Evolutionary conservation across 2,329 filamentous ascomycete genomes (phyloP).

Genomic region (Rasamsonia emersonii): DNA sequence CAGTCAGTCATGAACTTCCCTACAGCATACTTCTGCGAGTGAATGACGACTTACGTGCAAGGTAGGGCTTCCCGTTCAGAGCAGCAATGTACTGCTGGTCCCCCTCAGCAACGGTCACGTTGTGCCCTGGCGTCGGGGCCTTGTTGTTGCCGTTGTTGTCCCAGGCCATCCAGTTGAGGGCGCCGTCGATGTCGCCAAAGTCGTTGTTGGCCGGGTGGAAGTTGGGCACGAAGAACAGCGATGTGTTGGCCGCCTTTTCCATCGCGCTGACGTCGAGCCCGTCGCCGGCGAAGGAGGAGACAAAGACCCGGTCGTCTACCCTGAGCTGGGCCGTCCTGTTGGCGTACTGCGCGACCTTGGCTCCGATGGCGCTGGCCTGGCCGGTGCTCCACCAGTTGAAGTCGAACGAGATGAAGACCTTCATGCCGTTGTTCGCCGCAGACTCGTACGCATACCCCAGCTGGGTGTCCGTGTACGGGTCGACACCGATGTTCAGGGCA

Average conservation of each 20-base stretch:
- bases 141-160: constrained; percentile 39
- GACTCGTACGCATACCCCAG: constrained; percentile 43
- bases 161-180: constrained; percentile 40
- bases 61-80: constrained; percentile 37
- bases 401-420: constrained; percentile 51
- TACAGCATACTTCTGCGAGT: not conserved
- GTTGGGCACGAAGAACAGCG: constrained; percentile 44
- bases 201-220: constrained; percentile 37
- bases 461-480: constrained; percentile 37
- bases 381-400: constrained; percentile 41
- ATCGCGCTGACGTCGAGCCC: constrained; percentile 38
- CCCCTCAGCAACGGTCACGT: constrained; percentile 32
- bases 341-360: constrained; percentile 40
- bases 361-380: constrained; percentile 34
- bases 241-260: constrained; percentile 33
- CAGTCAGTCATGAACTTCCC: not conserved
- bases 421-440: constrained; percentile 39
- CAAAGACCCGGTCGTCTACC: constrained; percentile 43
- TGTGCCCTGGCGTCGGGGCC: constrained; percentile 34
- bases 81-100: constrained; percentile 28
- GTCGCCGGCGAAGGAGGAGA: constrained; percentile 46
- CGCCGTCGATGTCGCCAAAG: constrained; percentile 31
- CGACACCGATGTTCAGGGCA: constrained; percentile 43
- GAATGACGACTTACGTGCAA: constrained; percentile 32
- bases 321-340: constrained; percentile 39